A percentile compares a stretch with the other conserved stretches of the same genome.
These are phyloP conservation scores for Curvularia sp. DNA, from an alignment of 2,329 filamentous ascomycete genomes.

Conservation along the genomic window DNA sequence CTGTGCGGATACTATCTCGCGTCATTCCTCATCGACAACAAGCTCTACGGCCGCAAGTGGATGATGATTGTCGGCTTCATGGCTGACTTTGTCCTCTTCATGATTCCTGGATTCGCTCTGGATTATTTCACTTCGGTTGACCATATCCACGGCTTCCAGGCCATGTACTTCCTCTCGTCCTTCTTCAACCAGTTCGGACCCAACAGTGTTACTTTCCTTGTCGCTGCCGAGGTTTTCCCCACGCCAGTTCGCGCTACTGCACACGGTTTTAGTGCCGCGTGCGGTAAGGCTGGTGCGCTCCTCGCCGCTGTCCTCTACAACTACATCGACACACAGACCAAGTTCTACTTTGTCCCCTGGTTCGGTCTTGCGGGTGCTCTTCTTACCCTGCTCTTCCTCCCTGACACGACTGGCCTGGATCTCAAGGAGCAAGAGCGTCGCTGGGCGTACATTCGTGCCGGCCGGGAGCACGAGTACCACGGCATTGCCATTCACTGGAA, in stretches of 20 bases:
- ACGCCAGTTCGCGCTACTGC: conserved; percentile 91
- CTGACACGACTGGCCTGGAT: conserved; percentile 96
- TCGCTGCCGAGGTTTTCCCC: conserved; percentile 95
- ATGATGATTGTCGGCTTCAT: conserved; percentile 97
- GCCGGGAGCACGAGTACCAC: conserved; percentile 83
- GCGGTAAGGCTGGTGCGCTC: conserved; percentile 88
- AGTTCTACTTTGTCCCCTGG: conserved; percentile 94
- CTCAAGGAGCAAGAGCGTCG: conserved; percentile 96
- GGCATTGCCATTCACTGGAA: conserved; percentile 89
- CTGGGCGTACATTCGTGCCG: conserved; percentile 84
- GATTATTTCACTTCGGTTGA: conserved; percentile 76
- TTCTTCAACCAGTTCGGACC: conserved; percentile 99
- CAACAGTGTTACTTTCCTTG: conserved; percentile 95
- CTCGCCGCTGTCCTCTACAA: conserved; percentile 90
- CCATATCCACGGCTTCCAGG: conserved; percentile 88
- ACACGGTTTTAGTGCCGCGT: conserved; percentile 91
- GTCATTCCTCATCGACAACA: conserved; percentile 90
- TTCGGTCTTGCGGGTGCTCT: conserved; percentile 89
- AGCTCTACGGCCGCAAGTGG: conserved; percentile 92
- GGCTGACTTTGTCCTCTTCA: conserved; percentile 91
- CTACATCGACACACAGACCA: conserved; percentile 84
- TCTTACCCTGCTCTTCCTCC: conserved; percentile 83
- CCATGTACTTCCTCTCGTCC: conserved; percentile 97
- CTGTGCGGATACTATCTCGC: conserved; percentile 90
- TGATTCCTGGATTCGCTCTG: conserved; percentile 88